Base-by-base conservation (phyloP, 257 asterid species). In the Solanum chmielewskii region DNA sequence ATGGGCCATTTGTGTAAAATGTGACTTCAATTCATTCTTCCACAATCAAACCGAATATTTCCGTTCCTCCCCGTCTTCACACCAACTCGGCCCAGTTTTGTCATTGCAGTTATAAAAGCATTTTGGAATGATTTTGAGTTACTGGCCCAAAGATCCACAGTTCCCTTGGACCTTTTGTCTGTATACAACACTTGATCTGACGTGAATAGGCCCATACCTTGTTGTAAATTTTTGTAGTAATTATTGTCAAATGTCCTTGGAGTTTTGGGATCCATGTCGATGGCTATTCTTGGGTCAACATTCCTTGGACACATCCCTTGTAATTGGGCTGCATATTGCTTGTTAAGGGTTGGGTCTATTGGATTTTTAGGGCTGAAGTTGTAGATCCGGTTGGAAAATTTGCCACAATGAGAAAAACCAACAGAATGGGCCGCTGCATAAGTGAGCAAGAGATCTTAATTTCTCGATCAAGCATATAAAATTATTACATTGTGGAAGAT, bases 391-490 rank as follows among this genome's bases (percentile, higher is more conserved):
- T 92, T 92, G 3, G 98, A 33, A n/a, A 96, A 92, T 83, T 87
- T 92, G 93, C 41, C 78, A 88, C 99, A 96, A 87, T 95, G 99
- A 31, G 99, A 92, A 91, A 96, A 95, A 10, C 99, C 99, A 45
- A 96, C 88, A 0, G 95, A 93, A 91, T 96, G 99, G 76, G 94
- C 90, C 21, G 93, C 99, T 94, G 93, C 91, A 6, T 62, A 64
- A 64, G 16, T n/a, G 33, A n/a, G 0, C 15, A 9, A 59, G 0
- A 2, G 35, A 25, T 64, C 18, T 66, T 25, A n/a, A n/a, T 64
- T 64, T 6, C 16, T 62, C 8, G 20, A 14, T 10, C 49, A 71
- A 11, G 21, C 23, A 76, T 13, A 42, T 23, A 41, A 42, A 41
- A 76, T 15, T 44, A 42, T 44, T 45, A 62, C 20, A 42, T 77